phyloP scores from a whole-genome alignment of 2,329 filamentous ascomycete genomes.

The Apiospora koreana region DNA sequence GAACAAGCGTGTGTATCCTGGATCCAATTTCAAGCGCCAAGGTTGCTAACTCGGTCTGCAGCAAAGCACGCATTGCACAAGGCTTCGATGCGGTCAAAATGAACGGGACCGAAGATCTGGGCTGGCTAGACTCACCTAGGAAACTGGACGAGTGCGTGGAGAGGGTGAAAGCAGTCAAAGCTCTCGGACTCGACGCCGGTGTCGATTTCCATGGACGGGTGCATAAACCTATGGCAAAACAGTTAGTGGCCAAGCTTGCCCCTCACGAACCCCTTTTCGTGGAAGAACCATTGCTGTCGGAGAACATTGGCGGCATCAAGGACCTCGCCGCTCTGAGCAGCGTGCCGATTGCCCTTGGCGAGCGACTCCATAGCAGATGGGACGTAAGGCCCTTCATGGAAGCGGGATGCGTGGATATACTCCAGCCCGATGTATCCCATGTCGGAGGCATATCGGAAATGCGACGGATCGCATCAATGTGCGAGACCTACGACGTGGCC shows the following conservation, averaged over 20 bases:
- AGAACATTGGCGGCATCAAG: constrained; percentile 67
- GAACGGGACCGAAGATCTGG: constrained; percentile 76
- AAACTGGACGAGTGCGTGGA: constrained; percentile 65
- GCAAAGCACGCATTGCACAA: constrained; percentile 57
- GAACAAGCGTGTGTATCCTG: constrained; percentile 51
- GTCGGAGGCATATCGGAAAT: constrained; percentile 74
- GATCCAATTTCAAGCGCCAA: too few species aligned
- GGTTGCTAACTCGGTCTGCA: constrained; percentile 27
- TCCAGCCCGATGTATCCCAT: constrained; percentile 74
- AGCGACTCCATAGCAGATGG: constrained; percentile 72
- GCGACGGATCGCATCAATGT: constrained; percentile 68
- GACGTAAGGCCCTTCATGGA: constrained; percentile 74
- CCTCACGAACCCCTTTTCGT: constrained; percentile 73
- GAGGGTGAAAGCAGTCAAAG: constrained; percentile 68
- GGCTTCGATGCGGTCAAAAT: constrained; percentile 73
- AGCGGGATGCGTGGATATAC: constrained; percentile 65
- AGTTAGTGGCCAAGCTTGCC: constrained; percentile 67
- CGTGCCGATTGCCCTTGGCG: constrained; percentile 70
- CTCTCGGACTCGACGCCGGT: constrained; percentile 69
- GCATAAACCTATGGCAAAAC: constrained; percentile 80
- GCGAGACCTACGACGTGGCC: constrained; percentile 72
- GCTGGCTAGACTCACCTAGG: constrained; percentile 73
- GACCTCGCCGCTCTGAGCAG: constrained; percentile 53
- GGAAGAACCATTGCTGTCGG: constrained; percentile 71
- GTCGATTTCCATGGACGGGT: constrained; percentile 78